Evolutionary conservation across 73 alveolate species (phyloP), one percentile per base, ranked within the genome.

Genomic region (Uronychia setigera): DNA sequence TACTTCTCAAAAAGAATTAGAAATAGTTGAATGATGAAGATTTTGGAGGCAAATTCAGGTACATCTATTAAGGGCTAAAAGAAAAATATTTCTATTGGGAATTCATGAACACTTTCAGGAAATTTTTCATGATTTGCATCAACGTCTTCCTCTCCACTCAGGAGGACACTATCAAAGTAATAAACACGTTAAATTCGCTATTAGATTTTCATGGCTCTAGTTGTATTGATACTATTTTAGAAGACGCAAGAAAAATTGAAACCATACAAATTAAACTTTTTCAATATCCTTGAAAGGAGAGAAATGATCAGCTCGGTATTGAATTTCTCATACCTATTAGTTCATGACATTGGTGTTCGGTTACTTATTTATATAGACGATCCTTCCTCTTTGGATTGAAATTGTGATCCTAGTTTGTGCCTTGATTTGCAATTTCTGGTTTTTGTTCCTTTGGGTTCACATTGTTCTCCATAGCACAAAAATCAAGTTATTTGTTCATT

Each of bases 31-130:
- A 59, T 29, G 92, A 89, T 32, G 87, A 77, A 14, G 25, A 26
- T 1, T 33, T 89, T 58, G 77, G 59, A n/a, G 59, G 78, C 29
- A 83, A 82, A 33, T 84, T 76, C 58, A 34, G 90, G 29, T 33
- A 74, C 60, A 35, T 89, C 32, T 89, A 84, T 59, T 77, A 84
- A 84, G 95, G 95, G 9, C 57, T 89, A 28, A 84, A 89, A 60
- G 60, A 76, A 11, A 60, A 75, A 19, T 82, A 46, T 30, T 89
- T 84, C 83, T 89, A 84, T 74, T 89, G 95, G 95, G 95, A 89
- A 78, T 76, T 89, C 26, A 87, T 84, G 0, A 84, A 84, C 81
- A 84, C 87, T 29, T 35, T 89, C 58, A 78, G 92, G 74, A 89
- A 89, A 57, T 33, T 84, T 1, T 26, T 81, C 14, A 60, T 89